Conservation (phyloP, 2,329 filamentous ascomycete genomes). For the Botrytis pseudocinerea region DNA sequence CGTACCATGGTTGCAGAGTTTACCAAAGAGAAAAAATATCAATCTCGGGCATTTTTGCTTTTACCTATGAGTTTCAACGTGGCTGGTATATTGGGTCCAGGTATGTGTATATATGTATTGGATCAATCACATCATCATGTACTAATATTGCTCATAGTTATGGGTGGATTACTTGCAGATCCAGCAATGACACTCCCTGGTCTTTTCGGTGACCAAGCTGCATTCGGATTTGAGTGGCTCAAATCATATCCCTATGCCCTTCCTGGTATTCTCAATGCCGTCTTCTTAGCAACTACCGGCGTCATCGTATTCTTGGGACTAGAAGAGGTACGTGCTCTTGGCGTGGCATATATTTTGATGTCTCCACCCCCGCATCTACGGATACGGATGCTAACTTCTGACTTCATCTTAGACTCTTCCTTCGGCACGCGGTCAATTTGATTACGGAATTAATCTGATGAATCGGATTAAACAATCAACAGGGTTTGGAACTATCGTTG, state of each 20-base stretch:
- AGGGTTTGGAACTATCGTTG: constrained; percentile 5
- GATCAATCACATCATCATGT: background rate
- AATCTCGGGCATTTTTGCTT: constrained; percentile 46
- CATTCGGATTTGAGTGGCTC: constrained; percentile 41
- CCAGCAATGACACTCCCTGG: constrained; percentile 43
- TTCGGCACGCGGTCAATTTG: constrained; percentile 16
- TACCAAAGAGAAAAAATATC: constrained; percentile 65
- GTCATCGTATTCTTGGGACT: constrained; percentile 41
- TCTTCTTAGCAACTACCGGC: constrained; percentile 38
- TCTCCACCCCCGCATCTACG: background rate
- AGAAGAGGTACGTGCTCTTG: constrained; percentile 33
- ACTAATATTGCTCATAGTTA: constrained; percentile 28
- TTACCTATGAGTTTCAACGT: constrained; percentile 67
- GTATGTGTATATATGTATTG: constrained; percentile 43
- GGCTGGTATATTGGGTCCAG: constrained; percentile 54
- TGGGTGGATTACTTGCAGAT: constrained; percentile 48
- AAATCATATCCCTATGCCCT: constrained; percentile 46
- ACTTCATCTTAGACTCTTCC: constrained; percentile 17
- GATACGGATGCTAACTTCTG: constrained; percentile 7
- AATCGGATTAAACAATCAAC: constrained; percentile 19
- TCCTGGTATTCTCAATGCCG: constrained; percentile 44
- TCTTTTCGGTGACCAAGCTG: constrained; percentile 41
- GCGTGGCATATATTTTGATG: background rate
- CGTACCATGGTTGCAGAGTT: constrained; percentile 71
- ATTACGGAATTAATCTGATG: constrained; percentile 18